Conservation (phyloP, 805 yeast genomes). For the Metschnikowia chrysomelidarum region DNA sequence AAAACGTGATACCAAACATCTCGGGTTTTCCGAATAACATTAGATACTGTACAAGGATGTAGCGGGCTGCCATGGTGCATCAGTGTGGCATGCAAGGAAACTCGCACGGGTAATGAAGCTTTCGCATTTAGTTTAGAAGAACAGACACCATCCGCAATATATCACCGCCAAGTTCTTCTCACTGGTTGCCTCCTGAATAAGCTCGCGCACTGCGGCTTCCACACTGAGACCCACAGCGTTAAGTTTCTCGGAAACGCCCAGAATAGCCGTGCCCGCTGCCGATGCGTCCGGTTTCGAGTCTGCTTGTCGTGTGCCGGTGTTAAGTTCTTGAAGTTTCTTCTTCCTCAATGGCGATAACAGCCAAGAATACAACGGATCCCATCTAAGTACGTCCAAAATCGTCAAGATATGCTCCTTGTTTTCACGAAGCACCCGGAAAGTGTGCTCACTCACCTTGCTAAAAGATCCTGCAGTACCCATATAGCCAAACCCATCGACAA, state of each 20-base stretch:
- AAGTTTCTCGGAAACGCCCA: conserved; percentile 69
- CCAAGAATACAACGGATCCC: conserved; percentile 96
- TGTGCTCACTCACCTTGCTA: conserved; percentile 67
- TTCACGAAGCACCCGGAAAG: conserved; percentile 61
- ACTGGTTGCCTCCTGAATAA: conserved; percentile 74
- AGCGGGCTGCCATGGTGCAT: too few species aligned
- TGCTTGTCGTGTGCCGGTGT: conserved; percentile 16
- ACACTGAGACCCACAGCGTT: conserved; percentile 64
- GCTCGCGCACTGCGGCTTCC: conserved; percentile 81
- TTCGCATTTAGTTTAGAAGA: too few species aligned
- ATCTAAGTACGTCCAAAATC: conserved; percentile 78
- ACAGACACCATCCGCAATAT: conserved; percentile 85
- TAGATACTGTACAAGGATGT: too few species aligned
- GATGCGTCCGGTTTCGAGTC: conserved; percentile 44
- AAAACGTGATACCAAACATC: too few species aligned
- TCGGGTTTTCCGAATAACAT: too few species aligned
- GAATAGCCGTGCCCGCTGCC: conserved; percentile 80
- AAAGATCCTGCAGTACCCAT: conserved; percentile 83
- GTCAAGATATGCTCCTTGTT: conserved; percentile 72
- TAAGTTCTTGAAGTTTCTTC: conserved; percentile 50
- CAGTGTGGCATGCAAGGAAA: too few species aligned
- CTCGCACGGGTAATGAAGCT: too few species aligned
- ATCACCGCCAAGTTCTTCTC: conserved; percentile 66
- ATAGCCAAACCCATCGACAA: conserved; percentile 90
- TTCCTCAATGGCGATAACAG: conserved; percentile 72